phyloP scores from a whole-genome alignment of 345 rosid species.

The Arabis hirsuta region DNA sequence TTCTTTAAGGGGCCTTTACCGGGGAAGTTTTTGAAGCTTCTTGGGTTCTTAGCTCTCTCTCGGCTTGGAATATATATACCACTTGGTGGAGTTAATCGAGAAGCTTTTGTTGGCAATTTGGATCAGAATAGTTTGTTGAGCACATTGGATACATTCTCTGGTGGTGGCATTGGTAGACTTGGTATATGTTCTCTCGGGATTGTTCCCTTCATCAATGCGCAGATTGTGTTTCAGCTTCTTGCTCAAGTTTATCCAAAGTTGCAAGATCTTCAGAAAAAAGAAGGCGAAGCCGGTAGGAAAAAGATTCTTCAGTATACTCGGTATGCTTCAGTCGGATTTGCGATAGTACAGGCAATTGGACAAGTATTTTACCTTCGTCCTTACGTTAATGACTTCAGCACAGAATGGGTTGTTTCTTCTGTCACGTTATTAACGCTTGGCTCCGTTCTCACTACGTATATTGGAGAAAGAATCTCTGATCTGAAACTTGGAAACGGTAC shows the following conservation, averaged over 20 bases:
- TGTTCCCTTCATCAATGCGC: constrained; percentile 95
- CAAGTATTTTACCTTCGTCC: constrained; percentile 94
- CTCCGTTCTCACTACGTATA: constrained; percentile 79
- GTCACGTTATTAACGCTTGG: constrained; percentile 84
- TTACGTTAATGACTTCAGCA: constrained; percentile 83
- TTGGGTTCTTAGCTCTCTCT: constrained; percentile 83
- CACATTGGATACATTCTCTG: constrained; percentile 96
- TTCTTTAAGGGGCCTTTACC: constrained; percentile 95
- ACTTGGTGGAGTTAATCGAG: constrained; percentile 94
- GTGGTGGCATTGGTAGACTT: constrained; percentile 96
- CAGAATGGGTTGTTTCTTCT: constrained; percentile 86
- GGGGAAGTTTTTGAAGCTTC: constrained; percentile 87
- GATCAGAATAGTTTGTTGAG: constrained; percentile 89
- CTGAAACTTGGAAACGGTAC: constrained; percentile 98
- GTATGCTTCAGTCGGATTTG: constrained; percentile 95
- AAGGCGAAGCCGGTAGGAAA: constrained; percentile 99
- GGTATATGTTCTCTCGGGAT: constrained; percentile 98
- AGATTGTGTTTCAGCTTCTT: constrained; percentile 97
- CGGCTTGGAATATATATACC: constrained; percentile 94
- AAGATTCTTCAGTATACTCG: constrained; percentile 90
- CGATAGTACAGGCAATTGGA: constrained; percentile 91
- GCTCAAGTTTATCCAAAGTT: constrained; percentile 95
- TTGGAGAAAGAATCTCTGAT: constrained; percentile 91
- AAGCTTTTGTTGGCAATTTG: constrained; percentile 89
- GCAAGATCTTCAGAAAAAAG: constrained; percentile 98